Base-by-base conservation (phyloP, 257 asterid genomes). In the Mentha longifolia region DNA sequence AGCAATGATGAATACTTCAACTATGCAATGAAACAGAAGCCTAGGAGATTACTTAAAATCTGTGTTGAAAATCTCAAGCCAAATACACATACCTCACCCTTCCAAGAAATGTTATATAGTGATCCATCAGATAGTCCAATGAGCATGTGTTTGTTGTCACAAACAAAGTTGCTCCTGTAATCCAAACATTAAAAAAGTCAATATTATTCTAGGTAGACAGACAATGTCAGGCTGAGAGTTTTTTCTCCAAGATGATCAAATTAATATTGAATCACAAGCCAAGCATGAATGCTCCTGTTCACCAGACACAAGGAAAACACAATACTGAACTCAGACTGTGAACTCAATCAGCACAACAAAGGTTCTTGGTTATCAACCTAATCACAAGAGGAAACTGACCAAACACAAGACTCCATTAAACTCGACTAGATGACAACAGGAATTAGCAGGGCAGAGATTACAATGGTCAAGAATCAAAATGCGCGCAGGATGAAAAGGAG, bases 41-140 rank as follows among this genome's bases (percentile, higher is more conserved):
- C 33, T 43, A 57, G 68, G 59, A 63, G 42, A 66, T 71, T 46
- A 39, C 5, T 68, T 43, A 22, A 55, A 31, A 65, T 25, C 45
- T 46, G 50, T 49, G 57, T 0, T 68, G 50, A 52, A 68, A 68
- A 68, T 50, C 46, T 52, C 56, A 66, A 55, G 77, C 73, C 68
- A 59, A 76, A 73, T 71, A 75, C 46, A 61, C 88, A 83, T 88
- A 95, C 99, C 99, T 95, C 98, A 65, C 99, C 99, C 94, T 95
- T 92, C 99, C 99, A 92, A 51, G 99, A 92, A 79, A 92, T 90
- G 79, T 78, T 92, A 82, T 95, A 95, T 78, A 95, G 68, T 58
- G 98, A 90, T 84, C 99, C 98, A 88, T 95, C 97, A 65, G 97
- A 87, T 70, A 95, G 97, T 68, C 99, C 99, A 68, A 92, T 82